Evolutionary conservation across 805 yeast species (phyloP).

Genomic region (Candida pini): DNA sequence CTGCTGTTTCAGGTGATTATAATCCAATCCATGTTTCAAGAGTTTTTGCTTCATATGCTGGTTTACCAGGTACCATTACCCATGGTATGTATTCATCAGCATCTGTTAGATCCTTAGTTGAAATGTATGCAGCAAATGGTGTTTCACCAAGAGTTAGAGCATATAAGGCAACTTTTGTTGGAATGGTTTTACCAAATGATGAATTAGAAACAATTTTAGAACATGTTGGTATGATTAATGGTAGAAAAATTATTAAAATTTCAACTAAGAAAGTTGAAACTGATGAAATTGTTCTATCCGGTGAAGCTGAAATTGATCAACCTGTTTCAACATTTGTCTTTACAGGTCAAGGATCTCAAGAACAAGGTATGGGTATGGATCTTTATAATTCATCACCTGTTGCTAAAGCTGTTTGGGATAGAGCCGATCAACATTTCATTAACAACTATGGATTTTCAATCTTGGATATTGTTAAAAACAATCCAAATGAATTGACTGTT

Average conservation of each 20-base stretch:
- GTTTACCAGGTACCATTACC: constrained; percentile 94
- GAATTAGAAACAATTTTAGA: constrained; percentile 80
- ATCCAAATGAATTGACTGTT: constrained; percentile 91
- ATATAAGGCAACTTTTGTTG: constrained; percentile 82
- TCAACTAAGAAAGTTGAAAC: constrained; percentile 82
- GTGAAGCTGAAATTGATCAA: constrained; percentile 99
- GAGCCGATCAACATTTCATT: constrained; percentile 91
- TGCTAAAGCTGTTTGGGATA: constrained; percentile 95
- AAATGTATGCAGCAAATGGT: constrained; percentile 97
- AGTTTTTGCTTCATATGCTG: constrained; percentile 89
- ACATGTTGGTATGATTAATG: constrained; percentile 98
- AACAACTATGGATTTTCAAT: constrained; percentile 96
- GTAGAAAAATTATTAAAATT: constrained; percentile 94
- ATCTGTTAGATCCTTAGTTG: constrained; percentile 89
- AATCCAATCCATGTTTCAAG: constrained; percentile 98
- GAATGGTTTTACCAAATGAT: constrained; percentile 97
- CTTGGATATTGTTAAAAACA: constrained; percentile 88
- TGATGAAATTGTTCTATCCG: constrained; percentile 70
- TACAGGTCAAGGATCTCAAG: constrained; percentile 99
- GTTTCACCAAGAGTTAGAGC: constrained; percentile 95
- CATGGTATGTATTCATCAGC: constrained; percentile 99
- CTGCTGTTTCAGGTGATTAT: constrained; percentile 95
- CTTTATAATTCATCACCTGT: constrained; percentile 84
- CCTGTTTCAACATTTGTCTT: constrained; percentile 95
- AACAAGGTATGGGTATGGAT: constrained; percentile 99